Evolutionary conservation across 768 basidiomycete species (phyloP).

Genomic region (Xerocomellus amylosporus): DNA sequence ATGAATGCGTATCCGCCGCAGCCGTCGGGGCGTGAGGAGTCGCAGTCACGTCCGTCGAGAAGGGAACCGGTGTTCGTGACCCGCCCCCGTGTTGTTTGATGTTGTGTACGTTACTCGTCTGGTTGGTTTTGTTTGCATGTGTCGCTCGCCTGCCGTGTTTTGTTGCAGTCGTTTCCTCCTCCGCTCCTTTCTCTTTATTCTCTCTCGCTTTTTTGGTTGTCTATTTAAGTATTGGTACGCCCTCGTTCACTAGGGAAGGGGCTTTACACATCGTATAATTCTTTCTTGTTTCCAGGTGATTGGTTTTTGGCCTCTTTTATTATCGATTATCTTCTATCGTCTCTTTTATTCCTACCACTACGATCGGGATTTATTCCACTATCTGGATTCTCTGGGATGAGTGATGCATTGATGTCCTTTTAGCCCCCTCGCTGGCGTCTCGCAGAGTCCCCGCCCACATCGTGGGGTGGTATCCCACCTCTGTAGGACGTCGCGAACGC

Average conservation of each 20-base stretch:
- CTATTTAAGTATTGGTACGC: not conserved
- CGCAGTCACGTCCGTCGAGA: slow-evolving; percentile 30
- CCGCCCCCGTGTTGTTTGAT: not conserved
- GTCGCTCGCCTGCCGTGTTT: not conserved
- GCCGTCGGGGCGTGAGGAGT: slow-evolving; percentile 21
- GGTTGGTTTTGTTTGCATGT: slow-evolving; percentile 1
- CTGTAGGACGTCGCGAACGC: slow-evolving; percentile 2
- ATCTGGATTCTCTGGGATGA: not conserved
- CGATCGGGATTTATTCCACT: not conserved
- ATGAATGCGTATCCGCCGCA: slow-evolving; percentile 64
- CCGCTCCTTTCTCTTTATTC: not conserved
- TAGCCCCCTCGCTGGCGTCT: slow-evolving; percentile 6
- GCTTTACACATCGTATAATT: slow-evolving; percentile 15
- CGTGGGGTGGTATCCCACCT: slow-evolving; percentile 5
- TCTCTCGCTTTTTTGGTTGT: not conserved
- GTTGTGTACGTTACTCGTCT: slow-evolving; percentile 6
- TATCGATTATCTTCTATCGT: slow-evolving; percentile 4
- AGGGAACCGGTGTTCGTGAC: slow-evolving; percentile 15
- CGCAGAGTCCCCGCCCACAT: slow-evolving; percentile 6
- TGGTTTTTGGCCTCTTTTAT: not conserved
- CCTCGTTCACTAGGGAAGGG: not conserved
- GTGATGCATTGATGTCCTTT: too few relatives aligned
- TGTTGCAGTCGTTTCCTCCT: not conserved
- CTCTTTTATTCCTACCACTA: not conserved
- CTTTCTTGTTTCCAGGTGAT: not conserved